These are phyloP conservation scores for Rhizopogon vesiculosus DNA, from an alignment of 768 basidiomycete species.

Conservation along the genomic window DNA sequence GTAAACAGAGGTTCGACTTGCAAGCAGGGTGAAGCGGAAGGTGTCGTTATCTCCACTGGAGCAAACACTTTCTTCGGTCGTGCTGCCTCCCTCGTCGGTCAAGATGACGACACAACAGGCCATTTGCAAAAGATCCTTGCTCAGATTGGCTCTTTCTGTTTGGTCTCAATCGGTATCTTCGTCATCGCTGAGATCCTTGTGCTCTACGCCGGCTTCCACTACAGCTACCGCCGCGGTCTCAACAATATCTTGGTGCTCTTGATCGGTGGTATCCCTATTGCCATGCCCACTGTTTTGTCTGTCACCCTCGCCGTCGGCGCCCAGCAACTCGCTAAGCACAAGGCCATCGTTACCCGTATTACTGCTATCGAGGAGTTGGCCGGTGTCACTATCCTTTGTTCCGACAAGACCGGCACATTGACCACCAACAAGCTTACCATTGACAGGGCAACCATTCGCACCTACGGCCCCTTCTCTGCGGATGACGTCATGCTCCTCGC, in stretches of 20 bases:
- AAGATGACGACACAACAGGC: constrained; percentile 96
- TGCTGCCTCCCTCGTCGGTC: constrained; percentile 94
- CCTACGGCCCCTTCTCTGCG: constrained; percentile 82
- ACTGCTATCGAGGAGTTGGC: constrained; percentile 98
- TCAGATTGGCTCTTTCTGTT: constrained; percentile 96
- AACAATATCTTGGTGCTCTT: constrained; percentile 97
- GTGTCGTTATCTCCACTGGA: constrained; percentile 97
- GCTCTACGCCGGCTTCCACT: constrained; percentile 89
- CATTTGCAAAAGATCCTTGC: constrained; percentile 99
- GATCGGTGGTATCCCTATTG: constrained; percentile 99
- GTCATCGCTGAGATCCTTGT: constrained; percentile 91
- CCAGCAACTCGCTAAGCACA: constrained; percentile 98
- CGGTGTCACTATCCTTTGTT: constrained; percentile 97
- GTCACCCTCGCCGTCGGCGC: constrained; percentile 99
- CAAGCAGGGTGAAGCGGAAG: constrained; percentile 98
- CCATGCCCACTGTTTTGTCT: constrained; percentile 98
- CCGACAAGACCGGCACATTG: constrained; percentile 97
- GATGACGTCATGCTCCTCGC: constrained; percentile 93
- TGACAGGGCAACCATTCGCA: constrained; percentile 86
- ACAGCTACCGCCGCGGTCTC: constrained; percentile 89
- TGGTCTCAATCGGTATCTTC: constrained; percentile 94
- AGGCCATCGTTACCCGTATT: constrained; percentile 99
- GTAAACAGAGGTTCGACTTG: constrained; percentile 83
- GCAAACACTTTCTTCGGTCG: constrained; percentile 99
- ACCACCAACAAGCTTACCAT: constrained; percentile 99